Percentiles rank a stretch among this genome's conserved stretches.
Evolutionary conservation across 352 stramenopile genomes (phyloP).

Genomic region (Achlya hypogyna): DNA sequence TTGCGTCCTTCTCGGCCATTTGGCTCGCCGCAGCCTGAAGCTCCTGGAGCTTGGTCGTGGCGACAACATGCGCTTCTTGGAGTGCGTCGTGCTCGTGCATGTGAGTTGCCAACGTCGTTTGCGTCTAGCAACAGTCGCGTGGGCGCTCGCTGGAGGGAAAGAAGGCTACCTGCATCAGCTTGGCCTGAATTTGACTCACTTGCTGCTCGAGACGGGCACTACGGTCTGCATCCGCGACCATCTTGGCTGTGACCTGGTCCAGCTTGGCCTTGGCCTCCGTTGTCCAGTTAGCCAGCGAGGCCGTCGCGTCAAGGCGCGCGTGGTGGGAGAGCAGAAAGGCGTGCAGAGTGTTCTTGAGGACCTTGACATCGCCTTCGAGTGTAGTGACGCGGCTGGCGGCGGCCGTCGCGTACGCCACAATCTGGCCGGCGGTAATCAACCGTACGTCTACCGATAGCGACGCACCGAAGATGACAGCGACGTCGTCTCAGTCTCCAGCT

Average conservation of each 20-base stretch:
- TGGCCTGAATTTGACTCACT: not conserved
- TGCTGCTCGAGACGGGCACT: not conserved
- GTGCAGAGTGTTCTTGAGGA: slow-evolving; percentile 1
- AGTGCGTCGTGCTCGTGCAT: not conserved
- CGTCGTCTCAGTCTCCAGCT: not conserved
- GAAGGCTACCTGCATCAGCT: not conserved
- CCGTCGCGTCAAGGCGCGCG: not conserved
- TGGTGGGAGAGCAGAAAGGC: slow-evolving; percentile 15
- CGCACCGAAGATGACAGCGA: not conserved
- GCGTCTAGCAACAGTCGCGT: not conserved
- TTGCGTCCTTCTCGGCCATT: not conserved
- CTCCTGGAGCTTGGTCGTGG: not conserved
- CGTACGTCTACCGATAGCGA: not conserved
- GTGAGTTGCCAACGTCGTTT: not conserved
- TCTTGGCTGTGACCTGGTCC: not conserved
- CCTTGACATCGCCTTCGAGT: slow-evolving; percentile 10
- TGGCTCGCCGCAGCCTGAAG: not conserved
- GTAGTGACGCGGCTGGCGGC: not conserved
- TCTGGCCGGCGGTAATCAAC: not conserved
- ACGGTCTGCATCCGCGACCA: not conserved
- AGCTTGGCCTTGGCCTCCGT: not conserved
- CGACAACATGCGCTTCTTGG: not conserved
- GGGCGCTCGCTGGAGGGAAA: not conserved
- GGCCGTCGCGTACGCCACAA: not conserved
- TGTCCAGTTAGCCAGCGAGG: not conserved